Conservation (phyloP, 2,329 filamentous ascomycete species). For the Apiospora saccharicola region DNA sequence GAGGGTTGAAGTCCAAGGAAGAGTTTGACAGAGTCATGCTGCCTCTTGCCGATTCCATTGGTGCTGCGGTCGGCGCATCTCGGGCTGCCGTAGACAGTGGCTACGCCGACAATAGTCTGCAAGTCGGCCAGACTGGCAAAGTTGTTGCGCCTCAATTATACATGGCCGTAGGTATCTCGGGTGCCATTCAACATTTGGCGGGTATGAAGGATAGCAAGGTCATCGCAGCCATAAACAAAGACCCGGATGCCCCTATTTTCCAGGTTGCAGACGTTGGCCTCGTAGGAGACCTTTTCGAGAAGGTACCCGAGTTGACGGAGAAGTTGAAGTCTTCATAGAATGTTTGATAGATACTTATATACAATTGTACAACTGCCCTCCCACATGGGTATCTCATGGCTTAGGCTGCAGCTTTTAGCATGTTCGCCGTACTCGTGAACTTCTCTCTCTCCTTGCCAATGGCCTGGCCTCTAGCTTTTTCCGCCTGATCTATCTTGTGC, state of each 20-base stretch:
- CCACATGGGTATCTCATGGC: constrained; percentile 5
- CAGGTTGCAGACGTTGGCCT: constrained; percentile 96
- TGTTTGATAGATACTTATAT: constrained; percentile 5
- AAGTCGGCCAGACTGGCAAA: constrained; percentile 98
- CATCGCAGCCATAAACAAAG: constrained; percentile 98
- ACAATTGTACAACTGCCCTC: constrained; percentile 26
- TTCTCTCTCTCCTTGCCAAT: constrained; percentile 83
- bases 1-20: constrained; percentile 96
- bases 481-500: constrained; percentile 80
- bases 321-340: constrained; percentile 73
- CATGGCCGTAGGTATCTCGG: constrained; percentile 93
- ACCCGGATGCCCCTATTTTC: constrained; percentile 96
- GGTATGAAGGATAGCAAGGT: constrained; percentile 99
- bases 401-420: constrained; percentile 61
- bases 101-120: constrained; percentile 97
- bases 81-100: constrained; percentile 95
- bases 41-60: constrained; percentile 89
- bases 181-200: constrained; percentile 96
- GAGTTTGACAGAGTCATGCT: constrained; percentile 94
- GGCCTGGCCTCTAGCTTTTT: constrained; percentile 69
- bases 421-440: constrained; percentile 63
- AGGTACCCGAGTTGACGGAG: constrained; percentile 93
- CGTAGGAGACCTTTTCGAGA: constrained; percentile 94
- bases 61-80: constrained; percentile 94
- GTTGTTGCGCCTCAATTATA: constrained; percentile 97